These are phyloP conservation scores for Cnidoscolus chayamansa DNA, from an alignment of 441 rosid species.

Conservation along the genomic window DNA sequence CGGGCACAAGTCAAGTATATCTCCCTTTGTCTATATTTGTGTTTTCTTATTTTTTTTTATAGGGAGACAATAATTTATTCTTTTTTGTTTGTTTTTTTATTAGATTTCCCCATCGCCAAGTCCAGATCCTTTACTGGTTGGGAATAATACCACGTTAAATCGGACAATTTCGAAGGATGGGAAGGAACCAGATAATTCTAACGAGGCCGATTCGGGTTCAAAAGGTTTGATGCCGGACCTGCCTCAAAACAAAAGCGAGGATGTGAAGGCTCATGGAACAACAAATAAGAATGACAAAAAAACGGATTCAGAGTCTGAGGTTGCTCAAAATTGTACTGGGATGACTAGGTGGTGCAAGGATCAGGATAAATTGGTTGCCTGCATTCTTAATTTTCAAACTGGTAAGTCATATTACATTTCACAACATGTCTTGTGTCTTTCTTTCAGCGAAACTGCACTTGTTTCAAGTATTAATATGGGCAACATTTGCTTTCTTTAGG, in stretches of 20 bases:
- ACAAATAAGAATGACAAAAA: conserved; percentile 13
- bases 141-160: conserved; percentile 16
- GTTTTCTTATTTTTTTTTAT: neutral
- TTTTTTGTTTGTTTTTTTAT: conserved; percentile 17
- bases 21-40: conserved; percentile 6
- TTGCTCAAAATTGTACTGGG: conserved; percentile 47
- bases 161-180: conserved; percentile 26
- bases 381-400: conserved; percentile 42
- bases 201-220: conserved; percentile 20
- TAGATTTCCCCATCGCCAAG: conserved; percentile 47
- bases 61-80: conserved; percentile 5
- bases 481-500: neutral
- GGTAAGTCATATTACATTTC: conserved; percentile 38
- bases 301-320: conserved; percentile 27
- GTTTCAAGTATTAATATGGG: neutral
- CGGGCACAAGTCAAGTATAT: conserved; percentile 37
- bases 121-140: conserved; percentile 25
- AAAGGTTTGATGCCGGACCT: conserved; percentile 25
- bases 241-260: conserved; percentile 21
- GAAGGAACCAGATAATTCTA: conserved; percentile 15
- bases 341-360: conserved; percentile 35
- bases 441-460: neutral
- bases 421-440: neutral
- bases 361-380: conserved; percentile 43
- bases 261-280: conserved; percentile 24